Evolutionary conservation across 345 rosid genomes (phyloP), one percentile per base, ranked within the genome.

Genomic region (Bruguiera sexangula): DNA sequence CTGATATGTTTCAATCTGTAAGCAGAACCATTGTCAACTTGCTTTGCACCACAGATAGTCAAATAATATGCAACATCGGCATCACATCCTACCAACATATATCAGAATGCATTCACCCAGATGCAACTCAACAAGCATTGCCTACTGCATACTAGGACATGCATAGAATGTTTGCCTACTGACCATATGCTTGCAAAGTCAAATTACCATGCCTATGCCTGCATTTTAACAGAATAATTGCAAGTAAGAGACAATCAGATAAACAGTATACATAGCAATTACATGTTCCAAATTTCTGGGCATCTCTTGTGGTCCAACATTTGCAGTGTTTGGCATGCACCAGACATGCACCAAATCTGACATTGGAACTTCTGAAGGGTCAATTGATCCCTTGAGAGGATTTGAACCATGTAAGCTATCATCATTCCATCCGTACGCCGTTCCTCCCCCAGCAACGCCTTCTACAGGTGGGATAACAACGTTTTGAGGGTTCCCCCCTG

Each of bases 391-490:
- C 77, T 77, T 87, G 43, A 80, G 80, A 6, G 74, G 65, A 56
- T 66, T 79, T 34, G 86, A 76, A 71, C 66, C 57, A 19, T 60
- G 74, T 21, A 80, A 30, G 26, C 81, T 77, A 59, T 84, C 89
- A 66, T 91, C 97, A 67, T 73, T 84, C 92, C 96, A 94, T 65
- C 98, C 98, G 74, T 94, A 94, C 27, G 98, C 85, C 48, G 98
- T 94, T 26, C 98, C 97, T 78, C 98, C 98, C 51, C 98, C 98
- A 56, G 98, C 93, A 52, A 94, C 92, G n/a, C 98, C 98, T 85
- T 94, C 96, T 36, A 94, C 89, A 20, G 97, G 98, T 2, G 89
- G 95, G 51, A 82, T 85, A 72, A 22, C 72, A 29, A 48, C 51
- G 27, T 82, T 88, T 69, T 78, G 89, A 39, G 71, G 78, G 75